phyloP scores from a whole-genome alignment of 352 stramenopile species.

The Phytophthora fragariae region DNA sequence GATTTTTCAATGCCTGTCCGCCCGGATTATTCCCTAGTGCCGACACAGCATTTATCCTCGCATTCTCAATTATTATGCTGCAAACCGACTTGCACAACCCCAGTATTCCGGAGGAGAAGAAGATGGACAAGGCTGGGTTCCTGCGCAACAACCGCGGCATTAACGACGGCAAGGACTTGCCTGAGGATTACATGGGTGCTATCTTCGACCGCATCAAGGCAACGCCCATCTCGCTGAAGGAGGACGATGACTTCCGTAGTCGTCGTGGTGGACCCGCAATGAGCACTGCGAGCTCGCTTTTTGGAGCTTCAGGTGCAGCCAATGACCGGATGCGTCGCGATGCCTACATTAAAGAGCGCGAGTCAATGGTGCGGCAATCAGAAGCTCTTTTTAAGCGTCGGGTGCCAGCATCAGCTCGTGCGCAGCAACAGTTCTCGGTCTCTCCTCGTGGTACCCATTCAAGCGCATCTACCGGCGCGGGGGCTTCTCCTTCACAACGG shows the following conservation, averaged over 20 bases:
- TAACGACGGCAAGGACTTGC: constrained; percentile 96
- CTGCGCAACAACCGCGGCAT: constrained; percentile 98
- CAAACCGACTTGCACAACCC: constrained; percentile 99
- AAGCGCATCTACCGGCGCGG: background rate
- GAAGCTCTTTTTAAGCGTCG: constrained; percentile 82
- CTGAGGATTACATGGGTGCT: constrained; percentile 90
- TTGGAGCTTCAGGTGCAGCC: constrained; percentile 63
- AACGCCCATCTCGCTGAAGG: constrained; percentile 96
- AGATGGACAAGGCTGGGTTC: constrained; percentile 98
- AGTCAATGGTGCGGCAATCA: constrained; percentile 84
- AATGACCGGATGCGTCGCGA: constrained; percentile 79
- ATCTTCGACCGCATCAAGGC: constrained; percentile 98
- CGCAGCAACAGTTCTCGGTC: constrained; percentile 25
- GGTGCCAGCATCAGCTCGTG: constrained; percentile 40
- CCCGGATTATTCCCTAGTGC: constrained; percentile 93
- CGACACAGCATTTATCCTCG: constrained; percentile 98
- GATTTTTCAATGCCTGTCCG: constrained; percentile 77
- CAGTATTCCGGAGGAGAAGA: constrained; percentile 96
- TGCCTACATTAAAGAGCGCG: constrained; percentile 85
- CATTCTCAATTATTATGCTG: constrained; percentile 93
- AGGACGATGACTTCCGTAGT: constrained; percentile 91
- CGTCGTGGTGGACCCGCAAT: constrained; percentile 40
- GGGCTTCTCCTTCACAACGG: constrained; percentile 18
- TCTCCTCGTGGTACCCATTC: constrained; percentile 29
- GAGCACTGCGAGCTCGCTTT: constrained; percentile 57